These are phyloP conservation scores for Postia placenta DNA, from an alignment of 768 basidiomycete species.

Conservation along the genomic window DNA sequence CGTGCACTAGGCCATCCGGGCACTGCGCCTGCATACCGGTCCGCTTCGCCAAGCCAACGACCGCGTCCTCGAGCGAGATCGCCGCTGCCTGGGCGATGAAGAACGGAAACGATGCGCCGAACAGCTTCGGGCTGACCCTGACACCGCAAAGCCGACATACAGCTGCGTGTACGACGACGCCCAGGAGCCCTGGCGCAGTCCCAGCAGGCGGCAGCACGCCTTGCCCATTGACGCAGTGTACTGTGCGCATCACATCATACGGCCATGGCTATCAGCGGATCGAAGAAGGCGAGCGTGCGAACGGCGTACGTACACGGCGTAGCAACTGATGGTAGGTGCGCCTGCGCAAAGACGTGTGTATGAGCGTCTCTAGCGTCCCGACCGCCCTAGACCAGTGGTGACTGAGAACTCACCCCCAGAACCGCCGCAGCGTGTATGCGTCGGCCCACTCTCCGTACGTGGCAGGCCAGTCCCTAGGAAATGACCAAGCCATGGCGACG, in stretches of 20 bases:
- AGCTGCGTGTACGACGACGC: too few species aligned
- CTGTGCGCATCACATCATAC: conserved; percentile 21
- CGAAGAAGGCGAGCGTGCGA: neutral
- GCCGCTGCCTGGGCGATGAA: too few species aligned
- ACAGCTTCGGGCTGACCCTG: too few species aligned
- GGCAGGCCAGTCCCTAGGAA: conserved; percentile 34
- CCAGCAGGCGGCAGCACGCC: too few species aligned
- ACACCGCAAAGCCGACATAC: too few species aligned
- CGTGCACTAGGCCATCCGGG: too few species aligned
- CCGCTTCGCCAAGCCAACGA: too few species aligned
- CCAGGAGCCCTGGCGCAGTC: too few species aligned
- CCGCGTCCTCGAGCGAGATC: too few species aligned
- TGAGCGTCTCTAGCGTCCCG: neutral
- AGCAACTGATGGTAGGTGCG: conserved; percentile 34
- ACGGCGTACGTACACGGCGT: conserved; percentile 24
- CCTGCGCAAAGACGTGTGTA: conserved; percentile 10
- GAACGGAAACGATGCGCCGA: too few species aligned
- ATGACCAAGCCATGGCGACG: conserved; percentile 15
- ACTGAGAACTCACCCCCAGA: conserved; percentile 33
- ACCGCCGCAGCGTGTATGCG: conserved; percentile 31
- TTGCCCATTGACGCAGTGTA: too few species aligned
- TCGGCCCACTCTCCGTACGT: conserved; percentile 28
- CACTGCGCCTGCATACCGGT: too few species aligned
- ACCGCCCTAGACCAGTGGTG: neutral
- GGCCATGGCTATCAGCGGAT: neutral